Evolutionary conservation across 148 eudicot genomes (phyloP).

Genomic region (Cornus kousa): DNA sequence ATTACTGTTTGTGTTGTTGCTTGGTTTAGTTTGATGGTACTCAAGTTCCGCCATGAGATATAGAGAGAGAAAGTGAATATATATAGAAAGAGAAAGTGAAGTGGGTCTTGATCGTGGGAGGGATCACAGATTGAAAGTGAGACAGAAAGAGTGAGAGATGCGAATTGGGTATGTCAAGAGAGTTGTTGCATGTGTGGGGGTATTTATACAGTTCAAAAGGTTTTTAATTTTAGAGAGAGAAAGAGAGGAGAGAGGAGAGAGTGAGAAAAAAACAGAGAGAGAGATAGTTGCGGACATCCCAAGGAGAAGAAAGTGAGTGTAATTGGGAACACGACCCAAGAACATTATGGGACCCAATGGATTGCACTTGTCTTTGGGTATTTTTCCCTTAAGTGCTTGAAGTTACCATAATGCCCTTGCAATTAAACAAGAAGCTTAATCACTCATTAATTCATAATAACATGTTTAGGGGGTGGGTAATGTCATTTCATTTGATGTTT

Average conservation of each 20-base stretch:
- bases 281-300: slow-evolving; percentile 44
- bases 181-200: slow-evolving; percentile 48
- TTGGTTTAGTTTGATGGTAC: slow-evolving; percentile 35
- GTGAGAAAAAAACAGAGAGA: slow-evolving; percentile 12
- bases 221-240: slow-evolving; percentile 9
- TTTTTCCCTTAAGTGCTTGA: background rate
- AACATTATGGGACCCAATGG: slow-evolving; percentile 32
- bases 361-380: slow-evolving; percentile 34
- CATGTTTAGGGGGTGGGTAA: background rate
- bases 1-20: slow-evolving; percentile 21
- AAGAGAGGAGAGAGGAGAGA: slow-evolving; percentile 14
- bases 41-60: slow-evolving; percentile 51
- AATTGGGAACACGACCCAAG: slow-evolving; percentile 30
- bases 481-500: background rate
- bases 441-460: background rate
- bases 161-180: slow-evolving; percentile 13
- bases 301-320: slow-evolving; percentile 38
- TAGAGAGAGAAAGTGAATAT: too few species aligned
- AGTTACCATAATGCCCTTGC: slow-evolving; percentile 3
- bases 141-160: slow-evolving; percentile 16
- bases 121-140: slow-evolving; percentile 9
- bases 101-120: background rate
- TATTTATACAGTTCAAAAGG: slow-evolving; percentile 47
- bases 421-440: background rate
- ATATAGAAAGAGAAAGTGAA: slow-evolving; percentile 1